Evolutionary conservation across 2,329 filamentous ascomycete species (phyloP).

Genomic region (Penicillium sp.): DNA sequence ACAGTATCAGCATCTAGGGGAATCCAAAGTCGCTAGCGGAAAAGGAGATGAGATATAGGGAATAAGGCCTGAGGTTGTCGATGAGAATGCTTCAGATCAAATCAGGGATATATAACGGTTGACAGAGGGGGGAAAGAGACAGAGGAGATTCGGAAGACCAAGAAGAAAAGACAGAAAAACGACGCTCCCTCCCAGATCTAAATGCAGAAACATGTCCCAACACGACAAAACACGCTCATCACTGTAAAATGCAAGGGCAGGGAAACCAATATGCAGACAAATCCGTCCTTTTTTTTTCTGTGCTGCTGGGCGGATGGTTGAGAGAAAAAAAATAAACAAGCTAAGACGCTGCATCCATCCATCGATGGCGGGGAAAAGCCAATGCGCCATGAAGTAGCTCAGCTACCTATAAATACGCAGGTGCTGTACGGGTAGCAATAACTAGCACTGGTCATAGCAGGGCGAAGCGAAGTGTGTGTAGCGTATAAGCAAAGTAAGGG

Average conservation of each 20-base stretch:
- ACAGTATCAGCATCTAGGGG: slow-evolving; percentile 1
- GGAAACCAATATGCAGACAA: slow-evolving; percentile 19
- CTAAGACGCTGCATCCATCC: neutral
- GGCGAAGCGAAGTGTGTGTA: neutral
- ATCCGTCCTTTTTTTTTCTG: slow-evolving; percentile 5
- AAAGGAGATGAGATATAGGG: slow-evolving; percentile 2
- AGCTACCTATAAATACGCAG: neutral
- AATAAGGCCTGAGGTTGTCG: slow-evolving; percentile 15
- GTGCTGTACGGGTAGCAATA: neutral
- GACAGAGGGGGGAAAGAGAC: slow-evolving; percentile 15
- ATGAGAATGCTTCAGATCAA: slow-evolving; percentile 25
- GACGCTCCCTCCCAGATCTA: slow-evolving; percentile 24
- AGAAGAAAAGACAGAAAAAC: slow-evolving; percentile 14
- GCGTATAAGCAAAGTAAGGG: neutral
- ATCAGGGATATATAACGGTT: slow-evolving; percentile 27
- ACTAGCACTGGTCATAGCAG: neutral
- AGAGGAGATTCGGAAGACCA: slow-evolving; percentile 5
- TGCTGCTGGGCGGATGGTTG: slow-evolving; percentile 2
- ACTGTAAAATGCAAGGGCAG: slow-evolving; percentile 24
- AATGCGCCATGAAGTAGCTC: neutral
- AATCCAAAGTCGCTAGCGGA: neutral
- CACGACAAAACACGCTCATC: slow-evolving; percentile 25
- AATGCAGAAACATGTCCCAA: slow-evolving; percentile 24
- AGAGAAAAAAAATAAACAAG: slow-evolving; percentile 3
- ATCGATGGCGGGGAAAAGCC: neutral